Evolutionary conservation across 2,329 filamentous ascomycete genomes (phyloP).

Genomic region (Hypoxylon sp.): DNA sequence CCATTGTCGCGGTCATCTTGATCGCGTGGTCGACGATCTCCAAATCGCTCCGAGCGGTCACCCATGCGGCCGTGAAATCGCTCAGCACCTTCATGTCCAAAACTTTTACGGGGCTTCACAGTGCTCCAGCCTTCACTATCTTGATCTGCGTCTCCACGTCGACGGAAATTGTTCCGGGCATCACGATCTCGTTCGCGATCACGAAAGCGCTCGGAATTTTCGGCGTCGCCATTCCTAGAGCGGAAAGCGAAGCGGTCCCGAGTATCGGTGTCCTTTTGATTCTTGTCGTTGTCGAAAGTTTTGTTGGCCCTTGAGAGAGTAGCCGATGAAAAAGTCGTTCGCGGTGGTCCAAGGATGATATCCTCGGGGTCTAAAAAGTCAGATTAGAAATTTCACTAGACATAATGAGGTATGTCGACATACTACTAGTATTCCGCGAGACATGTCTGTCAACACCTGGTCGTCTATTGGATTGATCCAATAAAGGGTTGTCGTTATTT

Average conservation of each 20-base stretch:
- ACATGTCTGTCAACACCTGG: conserved; percentile 67
- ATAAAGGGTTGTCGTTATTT: conserved; percentile 61
- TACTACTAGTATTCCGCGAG: conserved; percentile 72
- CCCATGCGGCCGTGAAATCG: conserved; percentile 78
- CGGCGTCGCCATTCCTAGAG: conserved; percentile 65
- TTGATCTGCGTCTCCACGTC: conserved; percentile 69
- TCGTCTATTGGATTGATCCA: conserved; percentile 68
- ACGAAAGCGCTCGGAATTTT: conserved; percentile 56
- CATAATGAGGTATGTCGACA: conserved; percentile 49
- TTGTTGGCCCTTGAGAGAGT: conserved; percentile 69
- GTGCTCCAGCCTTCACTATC: conserved; percentile 82
- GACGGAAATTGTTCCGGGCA: conserved; percentile 64
- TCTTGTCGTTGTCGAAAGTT: conserved; percentile 68
- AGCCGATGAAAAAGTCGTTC: conserved; percentile 84
- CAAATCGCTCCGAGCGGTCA: conserved; percentile 62
- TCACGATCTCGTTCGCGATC: conserved; percentile 67
- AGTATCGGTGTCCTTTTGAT: conserved; percentile 65
- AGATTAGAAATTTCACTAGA: conserved; percentile 47
- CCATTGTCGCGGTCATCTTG: conserved; percentile 68
- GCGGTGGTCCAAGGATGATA: conserved; percentile 87
- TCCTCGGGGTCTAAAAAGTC: conserved; percentile 76
- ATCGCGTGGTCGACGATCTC: conserved; percentile 60
- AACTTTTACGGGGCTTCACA: conserved; percentile 81
- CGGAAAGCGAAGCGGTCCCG: conserved; percentile 75
- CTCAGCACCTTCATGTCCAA: conserved; percentile 79